Evolutionary conservation across 345 rosid species (phyloP).

Genomic region (Stellera chamaejasme): DNA sequence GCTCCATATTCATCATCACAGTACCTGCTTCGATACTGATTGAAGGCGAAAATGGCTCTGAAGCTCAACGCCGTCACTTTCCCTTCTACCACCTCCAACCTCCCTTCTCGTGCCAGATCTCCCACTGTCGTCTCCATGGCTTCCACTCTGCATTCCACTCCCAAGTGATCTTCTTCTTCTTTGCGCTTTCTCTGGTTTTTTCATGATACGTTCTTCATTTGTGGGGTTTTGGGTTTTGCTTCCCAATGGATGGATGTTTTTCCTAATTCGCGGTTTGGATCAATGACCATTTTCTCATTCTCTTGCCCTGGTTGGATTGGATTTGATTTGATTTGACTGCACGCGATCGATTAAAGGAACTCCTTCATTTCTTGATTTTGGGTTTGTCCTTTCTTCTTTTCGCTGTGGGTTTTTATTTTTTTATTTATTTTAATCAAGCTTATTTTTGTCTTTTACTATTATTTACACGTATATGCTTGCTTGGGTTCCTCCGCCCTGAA

Average conservation of each 20-base stretch:
- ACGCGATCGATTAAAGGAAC: not conserved
- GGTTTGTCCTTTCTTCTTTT: not conserved
- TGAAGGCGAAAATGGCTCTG: slow-evolving; percentile 30
- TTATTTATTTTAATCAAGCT: not conserved
- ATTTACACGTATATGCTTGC: not conserved
- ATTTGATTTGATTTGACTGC: not conserved
- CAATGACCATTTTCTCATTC: slow-evolving; percentile 10
- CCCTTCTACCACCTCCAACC: slow-evolving; percentile 17
- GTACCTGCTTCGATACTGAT: no score
- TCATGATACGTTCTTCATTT: not conserved
- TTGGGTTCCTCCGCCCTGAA: not conserved
- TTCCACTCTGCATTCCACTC: slow-evolving; percentile 27
- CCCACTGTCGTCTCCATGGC: slow-evolving; percentile 43
- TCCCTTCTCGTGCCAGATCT: slow-evolving; percentile 27
- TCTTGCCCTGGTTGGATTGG: not conserved
- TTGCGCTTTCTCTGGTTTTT: slow-evolving; percentile 1
- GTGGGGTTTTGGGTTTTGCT: not conserved
- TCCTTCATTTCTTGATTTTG: not conserved
- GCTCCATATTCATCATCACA: no score
- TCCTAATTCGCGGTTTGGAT: slow-evolving; percentile 6
- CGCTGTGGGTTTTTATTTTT: not conserved
- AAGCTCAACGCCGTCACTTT: slow-evolving; percentile 26
- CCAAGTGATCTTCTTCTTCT: slow-evolving; percentile 24
- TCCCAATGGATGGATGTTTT: not conserved
- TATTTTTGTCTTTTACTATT: not conserved